These are phyloP conservation scores for Plectosphaerella sp. DNA, from an alignment of 2,329 filamentous ascomycete species.

Conservation along the genomic window DNA sequence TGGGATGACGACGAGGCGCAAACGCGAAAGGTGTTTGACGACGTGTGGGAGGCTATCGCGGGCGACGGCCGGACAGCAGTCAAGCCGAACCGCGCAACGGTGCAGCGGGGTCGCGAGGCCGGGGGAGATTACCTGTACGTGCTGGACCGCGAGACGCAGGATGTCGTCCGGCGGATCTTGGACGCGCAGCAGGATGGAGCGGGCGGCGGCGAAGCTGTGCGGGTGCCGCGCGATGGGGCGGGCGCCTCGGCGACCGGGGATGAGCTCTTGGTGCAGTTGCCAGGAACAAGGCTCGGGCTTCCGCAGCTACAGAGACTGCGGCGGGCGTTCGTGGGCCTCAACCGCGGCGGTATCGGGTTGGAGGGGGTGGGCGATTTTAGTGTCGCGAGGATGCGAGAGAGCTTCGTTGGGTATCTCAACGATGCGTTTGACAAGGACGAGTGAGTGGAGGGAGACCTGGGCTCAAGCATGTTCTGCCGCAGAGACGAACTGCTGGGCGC, in stretches of 20 bases:
- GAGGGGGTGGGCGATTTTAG: conserved; percentile 51
- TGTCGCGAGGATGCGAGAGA: conserved; percentile 52
- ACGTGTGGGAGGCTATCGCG: conserved; percentile 71
- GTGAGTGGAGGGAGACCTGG: conserved; percentile 13
- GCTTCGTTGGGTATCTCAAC: conserved; percentile 64
- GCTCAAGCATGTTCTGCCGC: too few species aligned
- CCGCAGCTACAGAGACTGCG: conserved; percentile 74
- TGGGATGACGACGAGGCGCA: conserved; percentile 69
- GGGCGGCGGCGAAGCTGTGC: conserved; percentile 53
- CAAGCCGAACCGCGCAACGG: conserved; percentile 70
- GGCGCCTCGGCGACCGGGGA: conserved; percentile 14
- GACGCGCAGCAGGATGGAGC: conserved; percentile 65
- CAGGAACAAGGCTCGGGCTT: conserved; percentile 60
- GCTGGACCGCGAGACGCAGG: conserved; percentile 74
- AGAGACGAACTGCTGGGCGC: neutral
- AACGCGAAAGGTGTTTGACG: conserved; percentile 49
- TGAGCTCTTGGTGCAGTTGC: conserved; percentile 56
- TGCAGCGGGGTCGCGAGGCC: conserved; percentile 58
- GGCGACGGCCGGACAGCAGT: conserved; percentile 60
- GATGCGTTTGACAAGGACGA: conserved; percentile 58
- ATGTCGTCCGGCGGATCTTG: conserved; percentile 65
- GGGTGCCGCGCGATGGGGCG: conserved; percentile 31
- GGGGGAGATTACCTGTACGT: conserved; percentile 73
- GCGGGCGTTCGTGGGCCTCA: conserved; percentile 72
- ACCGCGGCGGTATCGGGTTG: conserved; percentile 62